These are phyloP conservation scores for Ramaria sp. DNA, from an alignment of 768 basidiomycete genomes.

Conservation along the genomic window DNA sequence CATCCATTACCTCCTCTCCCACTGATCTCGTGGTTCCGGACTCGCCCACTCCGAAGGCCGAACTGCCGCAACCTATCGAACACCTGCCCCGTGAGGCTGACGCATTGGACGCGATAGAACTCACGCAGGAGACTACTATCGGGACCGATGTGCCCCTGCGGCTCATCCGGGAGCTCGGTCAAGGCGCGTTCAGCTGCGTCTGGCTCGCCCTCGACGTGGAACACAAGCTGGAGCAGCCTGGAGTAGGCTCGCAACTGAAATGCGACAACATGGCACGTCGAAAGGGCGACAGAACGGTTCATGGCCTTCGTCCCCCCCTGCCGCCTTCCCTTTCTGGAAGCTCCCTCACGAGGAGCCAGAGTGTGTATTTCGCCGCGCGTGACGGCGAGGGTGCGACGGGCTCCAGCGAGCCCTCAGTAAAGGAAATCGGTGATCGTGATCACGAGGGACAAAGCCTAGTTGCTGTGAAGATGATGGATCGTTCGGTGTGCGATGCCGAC, in stretches of 20 bases:
- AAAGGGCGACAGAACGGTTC: conserved; percentile 15
- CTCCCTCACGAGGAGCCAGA: neutral
- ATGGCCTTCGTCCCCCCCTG: conserved; percentile 9
- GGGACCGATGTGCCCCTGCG: conserved; percentile 25
- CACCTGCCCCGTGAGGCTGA: neutral
- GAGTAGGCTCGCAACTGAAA: neutral
- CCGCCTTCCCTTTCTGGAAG: neutral
- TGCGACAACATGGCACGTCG: conserved; percentile 10
- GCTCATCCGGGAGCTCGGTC: conserved; percentile 48
- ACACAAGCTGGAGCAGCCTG: conserved; percentile 6
- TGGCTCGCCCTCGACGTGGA: conserved; percentile 55
- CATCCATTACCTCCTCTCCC: neutral
- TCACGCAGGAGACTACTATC: neutral
- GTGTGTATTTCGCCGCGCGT: conserved; percentile 17
- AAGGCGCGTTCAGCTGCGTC: conserved; percentile 66
- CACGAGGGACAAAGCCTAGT: conserved; percentile 19
- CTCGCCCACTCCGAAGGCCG: neutral
- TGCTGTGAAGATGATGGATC: conserved; percentile 45
- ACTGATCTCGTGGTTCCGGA: neutral
- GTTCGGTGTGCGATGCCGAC: conserved; percentile 26
- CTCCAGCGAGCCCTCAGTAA: neutral
- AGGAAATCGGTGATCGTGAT: neutral
- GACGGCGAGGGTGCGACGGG: neutral
- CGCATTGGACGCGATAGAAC: neutral
- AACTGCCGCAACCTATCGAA: neutral